Evolutionary conservation across 306 rosid species (phyloP).

Genomic region (Cyclanthera cordifolia): DNA sequence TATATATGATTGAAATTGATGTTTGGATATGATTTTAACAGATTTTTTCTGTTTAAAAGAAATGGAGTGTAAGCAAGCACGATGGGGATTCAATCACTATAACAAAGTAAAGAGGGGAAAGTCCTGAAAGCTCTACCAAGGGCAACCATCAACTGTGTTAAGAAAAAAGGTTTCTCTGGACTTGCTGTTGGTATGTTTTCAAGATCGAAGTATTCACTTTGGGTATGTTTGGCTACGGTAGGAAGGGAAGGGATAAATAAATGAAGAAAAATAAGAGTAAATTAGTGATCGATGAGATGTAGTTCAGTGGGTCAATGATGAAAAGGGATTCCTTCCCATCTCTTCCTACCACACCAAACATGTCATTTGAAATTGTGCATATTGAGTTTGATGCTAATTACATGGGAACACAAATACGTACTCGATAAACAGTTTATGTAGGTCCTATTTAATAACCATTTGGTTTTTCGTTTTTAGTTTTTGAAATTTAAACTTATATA

Average conservation of each 20-base stretch:
- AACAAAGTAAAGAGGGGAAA: too few relatives aligned
- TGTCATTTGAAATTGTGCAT: conserved; percentile 5
- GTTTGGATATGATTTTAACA: conserved; percentile 2
- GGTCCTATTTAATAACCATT: too few relatives aligned
- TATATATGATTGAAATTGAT: conserved; percentile 4
- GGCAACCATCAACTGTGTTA: not conserved
- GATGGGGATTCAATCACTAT: conserved; percentile 8
- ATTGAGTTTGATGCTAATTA: not conserved
- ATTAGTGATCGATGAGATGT: too few relatives aligned
- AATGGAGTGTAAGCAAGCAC: not conserved
- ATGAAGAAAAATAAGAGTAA: too few relatives aligned
- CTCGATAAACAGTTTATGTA: too few relatives aligned
- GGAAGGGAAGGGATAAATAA: too few relatives aligned
- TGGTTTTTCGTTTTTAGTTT: too few relatives aligned
- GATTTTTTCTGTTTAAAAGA: not conserved
- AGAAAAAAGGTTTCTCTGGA: conserved; percentile 1
- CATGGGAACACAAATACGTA: not conserved
- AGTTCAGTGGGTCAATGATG: too few relatives aligned
- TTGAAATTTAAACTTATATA: too few relatives aligned
- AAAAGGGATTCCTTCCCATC: too few relatives aligned
- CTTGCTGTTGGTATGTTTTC: conserved; percentile 1
- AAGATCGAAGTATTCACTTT: not conserved
- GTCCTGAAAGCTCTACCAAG: not conserved
- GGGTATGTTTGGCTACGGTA: too few relatives aligned
- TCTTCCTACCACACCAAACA: too few relatives aligned